Evolutionary conservation across 2,329 filamentous ascomycete species (phyloP).

Genomic region (Ascochyta fabae): DNA sequence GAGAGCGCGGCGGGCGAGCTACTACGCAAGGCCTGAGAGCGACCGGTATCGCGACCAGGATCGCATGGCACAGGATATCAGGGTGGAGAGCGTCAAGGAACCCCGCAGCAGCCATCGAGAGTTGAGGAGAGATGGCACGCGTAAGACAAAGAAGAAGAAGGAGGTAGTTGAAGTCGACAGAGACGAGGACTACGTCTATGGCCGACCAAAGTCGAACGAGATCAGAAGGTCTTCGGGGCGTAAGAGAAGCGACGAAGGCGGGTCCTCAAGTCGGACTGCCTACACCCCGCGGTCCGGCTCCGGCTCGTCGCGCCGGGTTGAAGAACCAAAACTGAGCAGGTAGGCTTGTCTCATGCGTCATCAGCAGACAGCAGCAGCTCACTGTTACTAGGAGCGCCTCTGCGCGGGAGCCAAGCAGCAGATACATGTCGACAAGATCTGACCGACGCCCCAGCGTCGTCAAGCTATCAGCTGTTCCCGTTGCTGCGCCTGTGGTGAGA

Average conservation of each 20-base stretch:
- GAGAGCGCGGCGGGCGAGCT: constrained; percentile 46
- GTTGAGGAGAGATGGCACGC: constrained; percentile 37
- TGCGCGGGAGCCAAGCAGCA: constrained; percentile 39
- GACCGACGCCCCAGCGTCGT: constrained; percentile 39
- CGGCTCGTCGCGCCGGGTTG: constrained; percentile 37
- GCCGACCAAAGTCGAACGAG: constrained; percentile 34
- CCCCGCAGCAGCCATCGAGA: constrained; percentile 39
- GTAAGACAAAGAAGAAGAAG: constrained; percentile 38
- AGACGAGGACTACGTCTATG: constrained; percentile 43
- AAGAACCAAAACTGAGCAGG: constrained; percentile 42
- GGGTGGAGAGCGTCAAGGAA: constrained; percentile 36
- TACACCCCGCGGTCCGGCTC: constrained; percentile 44
- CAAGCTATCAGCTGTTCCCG: constrained; percentile 32
- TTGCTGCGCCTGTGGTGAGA: constrained; percentile 33
- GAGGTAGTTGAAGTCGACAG: constrained; percentile 31
- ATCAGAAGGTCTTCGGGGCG: constrained; percentile 36
- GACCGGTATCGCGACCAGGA: constrained; percentile 40
- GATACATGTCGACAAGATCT: constrained; percentile 37
- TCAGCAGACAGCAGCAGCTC: constrained; percentile 17
- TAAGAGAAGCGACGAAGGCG: constrained; percentile 43
- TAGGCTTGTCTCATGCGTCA: constrained; percentile 12
- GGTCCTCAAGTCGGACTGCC: constrained; percentile 43
- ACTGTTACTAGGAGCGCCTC: constrained; percentile 36
- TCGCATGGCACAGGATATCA: constrained; percentile 42
- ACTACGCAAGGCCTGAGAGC: constrained; percentile 44